Evolutionary conservation across 345 rosid species (phyloP).

Genomic region (Diplotaxis tenuifolia): DNA sequence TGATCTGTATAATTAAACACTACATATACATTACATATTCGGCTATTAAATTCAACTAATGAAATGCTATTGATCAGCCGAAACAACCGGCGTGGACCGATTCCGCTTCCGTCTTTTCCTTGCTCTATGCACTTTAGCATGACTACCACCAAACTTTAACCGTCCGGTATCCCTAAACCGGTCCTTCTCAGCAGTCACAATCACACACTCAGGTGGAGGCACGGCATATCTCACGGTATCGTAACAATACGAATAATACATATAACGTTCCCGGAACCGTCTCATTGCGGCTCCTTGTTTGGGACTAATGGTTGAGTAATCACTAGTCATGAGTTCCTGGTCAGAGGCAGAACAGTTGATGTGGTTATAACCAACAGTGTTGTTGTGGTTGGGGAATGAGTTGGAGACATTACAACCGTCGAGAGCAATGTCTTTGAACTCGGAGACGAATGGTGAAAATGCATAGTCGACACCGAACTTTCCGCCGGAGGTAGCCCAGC

Average conservation of each 20-base stretch:
- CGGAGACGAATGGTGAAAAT: slow-evolving; percentile 73
- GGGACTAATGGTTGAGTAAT: slow-evolving; percentile 43
- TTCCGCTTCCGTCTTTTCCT: slow-evolving; percentile 38
- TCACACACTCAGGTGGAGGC: slow-evolving; percentile 70
- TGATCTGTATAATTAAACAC: not conserved
- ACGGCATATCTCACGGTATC: slow-evolving; percentile 58
- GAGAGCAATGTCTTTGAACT: slow-evolving; percentile 61
- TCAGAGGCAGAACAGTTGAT: slow-evolving; percentile 38
- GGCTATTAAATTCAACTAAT: not conserved
- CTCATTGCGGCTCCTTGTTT: slow-evolving; percentile 53
- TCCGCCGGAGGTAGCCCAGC: slow-evolving; percentile 92
- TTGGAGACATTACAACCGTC: slow-evolving; percentile 67
- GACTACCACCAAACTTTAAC: slow-evolving; percentile 71
- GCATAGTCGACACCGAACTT: slow-evolving; percentile 62
- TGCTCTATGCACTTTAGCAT: slow-evolving; percentile 19
- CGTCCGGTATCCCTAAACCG: slow-evolving; percentile 70
- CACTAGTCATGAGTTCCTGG: slow-evolving; percentile 40
- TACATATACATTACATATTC: not conserved
- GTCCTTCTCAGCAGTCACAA: slow-evolving; percentile 44
- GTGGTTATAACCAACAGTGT: not conserved
- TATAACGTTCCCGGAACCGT: slow-evolving; percentile 60
- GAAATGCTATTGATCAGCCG: slow-evolving; percentile 25
- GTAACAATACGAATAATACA: slow-evolving; percentile 90
- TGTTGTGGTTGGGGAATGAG: slow-evolving; percentile 41
- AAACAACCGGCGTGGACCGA: slow-evolving; percentile 27